Base-by-base conservation (phyloP, 805 yeast genomes). In the Cyberlindnera maclurae region DNA sequence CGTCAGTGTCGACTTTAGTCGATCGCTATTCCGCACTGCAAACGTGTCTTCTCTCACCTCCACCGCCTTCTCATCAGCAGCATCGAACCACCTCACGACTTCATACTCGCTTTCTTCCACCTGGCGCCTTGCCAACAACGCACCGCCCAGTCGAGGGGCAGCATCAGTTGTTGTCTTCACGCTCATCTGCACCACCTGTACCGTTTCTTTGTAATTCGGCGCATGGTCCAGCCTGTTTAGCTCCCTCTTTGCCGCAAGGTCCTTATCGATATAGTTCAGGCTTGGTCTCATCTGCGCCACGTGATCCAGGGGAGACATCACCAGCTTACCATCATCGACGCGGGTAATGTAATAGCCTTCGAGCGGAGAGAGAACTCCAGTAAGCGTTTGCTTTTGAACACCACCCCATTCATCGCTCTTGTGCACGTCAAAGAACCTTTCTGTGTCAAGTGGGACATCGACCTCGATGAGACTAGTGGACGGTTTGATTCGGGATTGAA, bases 251-350 rank as follows among this genome's bases (percentile, higher is more conserved):
- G 64, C 64, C 41, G 69, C 75, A 43, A 61, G 54, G 39, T 69
- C 63, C 30, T 71, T 77, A 55, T 88, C 95, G 31, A 88, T 76
- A 55, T 89, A 85, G 46, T 71, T 73, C 62, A 93, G 86, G 50
- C 74, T 73, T 3, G 97, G 93, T 48, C 96, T 71, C 43, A 93
- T 58, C 58, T 90, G 97, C 0, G 82, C 75, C 0, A 83, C 75
- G 15, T 77, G 69, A 27, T 75, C 72, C 2, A 89, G 67, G 1
- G 90, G 84, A 1, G 75, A 60, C 43, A 90, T 58, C 36, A 83
- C 76, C 7, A 87, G 52, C 49, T 71, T 77, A 13, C 71, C 73
- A 24, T 72, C 63, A 29, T 57, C 50, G 29, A 71, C 58, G 33
- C 62, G 59, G 0, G 72, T 75, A 10, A 66, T 66, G 45, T 68